Percentiles rank a stretch among this genome's conserved stretches.
These are phyloP conservation scores for Syzygium oleosum DNA, from an alignment of 345 rosid species.

Conservation along the genomic window DNA sequence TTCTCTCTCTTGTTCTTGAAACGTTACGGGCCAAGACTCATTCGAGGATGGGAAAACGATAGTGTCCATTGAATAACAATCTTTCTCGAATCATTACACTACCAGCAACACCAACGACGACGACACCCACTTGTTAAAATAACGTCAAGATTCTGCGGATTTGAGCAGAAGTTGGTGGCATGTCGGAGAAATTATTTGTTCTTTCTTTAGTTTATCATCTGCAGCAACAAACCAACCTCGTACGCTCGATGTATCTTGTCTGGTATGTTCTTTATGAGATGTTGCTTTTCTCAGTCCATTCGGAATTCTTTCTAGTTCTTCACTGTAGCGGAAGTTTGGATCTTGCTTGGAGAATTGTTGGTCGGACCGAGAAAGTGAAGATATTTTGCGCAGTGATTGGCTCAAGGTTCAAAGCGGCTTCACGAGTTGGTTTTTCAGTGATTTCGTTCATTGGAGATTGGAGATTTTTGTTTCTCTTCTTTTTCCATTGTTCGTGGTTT, in stretches of 20 bases:
- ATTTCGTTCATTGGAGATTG: neutral
- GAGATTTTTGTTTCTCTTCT: neutral
- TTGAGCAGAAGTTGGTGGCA: conserved; percentile 22
- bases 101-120: neutral
- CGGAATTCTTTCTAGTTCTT: neutral
- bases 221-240: neutral
- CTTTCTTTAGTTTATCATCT: neutral
- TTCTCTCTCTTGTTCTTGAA: neutral
- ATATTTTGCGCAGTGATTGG: conserved; percentile 6
- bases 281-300: no score
- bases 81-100: neutral
- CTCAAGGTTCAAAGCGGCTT: conserved; percentile 2
- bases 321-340: conserved; percentile 24
- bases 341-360: conserved; percentile 6
- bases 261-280: neutral
- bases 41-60: conserved; percentile 25
- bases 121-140: conserved; percentile 2
- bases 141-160: conserved; percentile 28
- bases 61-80: neutral
- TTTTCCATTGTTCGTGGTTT: neutral
- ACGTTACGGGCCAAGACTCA: neutral
- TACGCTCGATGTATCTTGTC: neutral
- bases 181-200: conserved; percentile 34
- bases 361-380: neutral
- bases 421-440: neutral